Evolutionary conservation across 371 early-diverging fungal species (phyloP).

Genomic region (Mucor lusitanicus): DNA sequence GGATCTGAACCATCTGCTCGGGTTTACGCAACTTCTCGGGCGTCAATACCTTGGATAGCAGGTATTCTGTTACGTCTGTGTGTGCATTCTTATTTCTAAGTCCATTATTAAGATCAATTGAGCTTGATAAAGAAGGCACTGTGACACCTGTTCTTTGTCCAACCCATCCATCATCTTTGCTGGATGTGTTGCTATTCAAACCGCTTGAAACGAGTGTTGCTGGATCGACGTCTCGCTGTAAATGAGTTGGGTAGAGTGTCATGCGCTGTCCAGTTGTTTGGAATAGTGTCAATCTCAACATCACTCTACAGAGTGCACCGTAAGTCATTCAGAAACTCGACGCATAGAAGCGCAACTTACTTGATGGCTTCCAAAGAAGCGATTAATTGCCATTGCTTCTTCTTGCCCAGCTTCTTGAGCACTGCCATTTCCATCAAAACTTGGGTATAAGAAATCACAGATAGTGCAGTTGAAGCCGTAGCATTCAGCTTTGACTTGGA

Average conservation of each 20-base stretch:
- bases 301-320: slow-evolving; percentile 37
- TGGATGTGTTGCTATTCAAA: neutral
- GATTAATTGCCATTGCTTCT: slow-evolving; percentile 69
- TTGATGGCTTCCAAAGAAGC: slow-evolving; percentile 74
- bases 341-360: slow-evolving; percentile 36
- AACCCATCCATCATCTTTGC: slow-evolving; percentile 32
- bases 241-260: slow-evolving; percentile 65
- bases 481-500: slow-evolving; percentile 52
- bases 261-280: slow-evolving; percentile 65
- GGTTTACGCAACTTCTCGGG: slow-evolving; percentile 67
- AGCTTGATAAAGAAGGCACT: slow-evolving; percentile 32
- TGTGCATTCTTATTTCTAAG: slow-evolving; percentile 13
- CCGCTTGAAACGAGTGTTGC: slow-evolving; percentile 37
- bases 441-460: slow-evolving; percentile 77
- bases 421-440: slow-evolving; percentile 87
- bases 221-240: slow-evolving; percentile 77
- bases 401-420: slow-evolving; percentile 66
- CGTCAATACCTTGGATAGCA: slow-evolving; percentile 65
- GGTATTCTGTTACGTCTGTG: slow-evolving; percentile 62
- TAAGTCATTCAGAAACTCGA: neutral
- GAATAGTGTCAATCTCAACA: slow-evolving; percentile 62
- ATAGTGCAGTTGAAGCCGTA: slow-evolving; percentile 61
- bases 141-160: slow-evolving; percentile 44
- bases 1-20: slow-evolving; percentile 65
- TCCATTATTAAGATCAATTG: slow-evolving; percentile 30